Percentiles rank a stretch among this genome's conserved stretches.
Conservation (phyloP, 352 stramenopile species). For the Phytophthora tubulina region DNA sequence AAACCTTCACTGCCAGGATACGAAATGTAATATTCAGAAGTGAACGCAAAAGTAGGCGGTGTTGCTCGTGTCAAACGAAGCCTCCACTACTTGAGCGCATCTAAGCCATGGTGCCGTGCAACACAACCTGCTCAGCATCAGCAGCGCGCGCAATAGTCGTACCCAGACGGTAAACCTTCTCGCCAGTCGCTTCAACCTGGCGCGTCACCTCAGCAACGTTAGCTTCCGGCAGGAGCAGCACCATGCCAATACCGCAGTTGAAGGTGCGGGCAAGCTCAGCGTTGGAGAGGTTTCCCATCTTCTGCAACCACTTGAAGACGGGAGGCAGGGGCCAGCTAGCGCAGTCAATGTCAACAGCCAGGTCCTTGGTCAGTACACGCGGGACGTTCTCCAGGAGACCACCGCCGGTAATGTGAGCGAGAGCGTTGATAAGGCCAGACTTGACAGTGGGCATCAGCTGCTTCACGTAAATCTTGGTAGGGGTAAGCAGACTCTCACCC, state of each 20-base stretch:
- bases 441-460: constrained; percentile 85
- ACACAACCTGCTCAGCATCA: constrained; percentile 87
- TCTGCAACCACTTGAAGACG: constrained; percentile 99
- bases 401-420: constrained; percentile 99
- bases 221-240: constrained; percentile 94
- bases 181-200: constrained; percentile 83
- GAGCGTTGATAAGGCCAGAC: constrained; percentile 87
- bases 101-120: constrained; percentile 79
- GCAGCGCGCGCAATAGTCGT: constrained; percentile 66
- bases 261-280: constrained; percentile 98
- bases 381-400: constrained; percentile 99
- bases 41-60: constrained; percentile 28
- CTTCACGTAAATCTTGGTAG: constrained; percentile 99
- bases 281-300: constrained; percentile 93
- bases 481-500: constrained; percentile 95
- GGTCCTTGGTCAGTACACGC: constrained; percentile 93
- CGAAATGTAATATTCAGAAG: constrained; percentile 41
- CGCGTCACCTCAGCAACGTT: constrained; percentile 91
- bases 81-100: constrained; percentile 25
- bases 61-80: constrained; percentile 7
- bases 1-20: constrained; percentile 15
- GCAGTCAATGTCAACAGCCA: constrained; percentile 95
- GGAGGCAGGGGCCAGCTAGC: constrained; percentile 90
- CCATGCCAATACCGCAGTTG: constrained; percentile 99
- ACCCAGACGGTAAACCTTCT: constrained; percentile 93